phyloP scores from a whole-genome alignment of 495 filamentous ascomycete species.

The Hyaloscypha hepaticicola region DNA sequence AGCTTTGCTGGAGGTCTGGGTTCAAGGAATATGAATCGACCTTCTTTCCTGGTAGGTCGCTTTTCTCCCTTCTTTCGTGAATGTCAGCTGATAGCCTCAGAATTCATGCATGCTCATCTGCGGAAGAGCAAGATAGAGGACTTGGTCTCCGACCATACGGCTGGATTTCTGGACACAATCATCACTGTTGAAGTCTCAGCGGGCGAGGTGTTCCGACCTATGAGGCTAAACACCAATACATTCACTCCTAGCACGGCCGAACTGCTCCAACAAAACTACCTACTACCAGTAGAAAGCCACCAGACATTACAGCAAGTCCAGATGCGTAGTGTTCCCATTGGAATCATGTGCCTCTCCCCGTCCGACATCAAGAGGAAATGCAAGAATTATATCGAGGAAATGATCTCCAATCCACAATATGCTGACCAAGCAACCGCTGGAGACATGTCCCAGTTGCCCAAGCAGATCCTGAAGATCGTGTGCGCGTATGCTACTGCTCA shows the following conservation, averaged over 20 bases:
- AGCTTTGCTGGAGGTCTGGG: conserved; percentile 46
- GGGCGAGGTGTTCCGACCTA: conserved; percentile 39
- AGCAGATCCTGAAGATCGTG: conserved; percentile 41
- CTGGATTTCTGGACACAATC: conserved; percentile 38
- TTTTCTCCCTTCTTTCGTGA: conserved; percentile 33
- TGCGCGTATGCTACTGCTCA: conserved; percentile 39
- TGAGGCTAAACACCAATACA: conserved; percentile 44
- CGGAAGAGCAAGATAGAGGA: conserved; percentile 41
- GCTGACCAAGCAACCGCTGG: conserved; percentile 45
- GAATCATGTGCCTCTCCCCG: conserved; percentile 38
- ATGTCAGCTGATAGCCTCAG: conserved; percentile 38
- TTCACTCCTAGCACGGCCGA: conserved; percentile 45
- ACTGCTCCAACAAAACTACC: conserved; percentile 46
- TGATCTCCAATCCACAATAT: conserved; percentile 41
- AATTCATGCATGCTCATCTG: conserved; percentile 48
- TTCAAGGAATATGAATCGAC: conserved; percentile 48
- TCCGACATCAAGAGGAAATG: conserved; percentile 41
- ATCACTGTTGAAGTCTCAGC: conserved; percentile 42
- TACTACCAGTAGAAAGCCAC: conserved; percentile 27
- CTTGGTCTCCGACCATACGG: conserved; percentile 44
- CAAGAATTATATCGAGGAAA: conserved; percentile 44
- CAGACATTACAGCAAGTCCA: conserved; percentile 39
- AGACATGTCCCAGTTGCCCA: conserved; percentile 42
- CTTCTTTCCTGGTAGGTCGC: conserved; percentile 36
- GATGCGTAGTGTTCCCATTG: conserved; percentile 43